Evolutionary conservation across 495 filamentous ascomycete genomes (phyloP).

Genomic region (Rostrohypoxylon terebratum): DNA sequence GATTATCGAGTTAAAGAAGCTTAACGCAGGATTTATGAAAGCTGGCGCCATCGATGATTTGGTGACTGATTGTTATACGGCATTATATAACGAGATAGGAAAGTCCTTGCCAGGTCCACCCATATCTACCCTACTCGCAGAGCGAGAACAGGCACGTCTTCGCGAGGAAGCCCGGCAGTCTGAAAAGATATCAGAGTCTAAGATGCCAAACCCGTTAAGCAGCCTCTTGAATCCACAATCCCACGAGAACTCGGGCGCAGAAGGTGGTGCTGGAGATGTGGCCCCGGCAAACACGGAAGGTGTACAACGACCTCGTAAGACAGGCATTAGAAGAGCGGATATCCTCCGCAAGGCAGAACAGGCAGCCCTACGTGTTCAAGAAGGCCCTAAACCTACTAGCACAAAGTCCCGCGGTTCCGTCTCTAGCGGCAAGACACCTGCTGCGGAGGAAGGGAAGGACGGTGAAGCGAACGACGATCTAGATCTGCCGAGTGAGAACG

Average conservation of each 20-base stretch:
- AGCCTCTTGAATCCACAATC: conserved; percentile 49
- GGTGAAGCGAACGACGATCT: conserved; percentile 50
- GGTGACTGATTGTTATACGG: conserved; percentile 85
- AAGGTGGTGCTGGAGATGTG: conserved; percentile 42
- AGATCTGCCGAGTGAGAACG: conserved; percentile 32
- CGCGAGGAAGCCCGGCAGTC: conserved; percentile 41
- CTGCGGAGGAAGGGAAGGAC: conserved; percentile 46
- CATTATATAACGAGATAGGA: conserved; percentile 72
- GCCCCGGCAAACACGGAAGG: conserved; percentile 43
- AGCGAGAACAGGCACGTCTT: conserved; percentile 46
- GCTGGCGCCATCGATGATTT: conserved; percentile 87
- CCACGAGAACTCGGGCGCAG: conserved; percentile 47
- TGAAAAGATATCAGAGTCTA: conserved; percentile 36
- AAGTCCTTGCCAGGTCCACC: conserved; percentile 51
- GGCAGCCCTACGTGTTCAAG: conserved; percentile 57
- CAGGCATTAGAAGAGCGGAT: conserved; percentile 58
- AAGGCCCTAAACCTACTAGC: conserved; percentile 53
- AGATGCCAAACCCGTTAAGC: conserved; percentile 43
- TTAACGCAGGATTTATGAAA: conserved; percentile 88
- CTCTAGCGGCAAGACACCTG: conserved; percentile 56
- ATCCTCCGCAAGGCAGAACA: conserved; percentile 64
- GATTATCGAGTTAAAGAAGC: conserved; percentile 86
- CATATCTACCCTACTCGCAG: conserved; percentile 45
- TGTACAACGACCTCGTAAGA: conserved; percentile 50
- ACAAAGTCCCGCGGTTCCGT: conserved; percentile 55